Evolutionary conservation across 2,329 filamentous ascomycete species (phyloP).

Genomic region (Pestalotiopsis sp.): DNA sequence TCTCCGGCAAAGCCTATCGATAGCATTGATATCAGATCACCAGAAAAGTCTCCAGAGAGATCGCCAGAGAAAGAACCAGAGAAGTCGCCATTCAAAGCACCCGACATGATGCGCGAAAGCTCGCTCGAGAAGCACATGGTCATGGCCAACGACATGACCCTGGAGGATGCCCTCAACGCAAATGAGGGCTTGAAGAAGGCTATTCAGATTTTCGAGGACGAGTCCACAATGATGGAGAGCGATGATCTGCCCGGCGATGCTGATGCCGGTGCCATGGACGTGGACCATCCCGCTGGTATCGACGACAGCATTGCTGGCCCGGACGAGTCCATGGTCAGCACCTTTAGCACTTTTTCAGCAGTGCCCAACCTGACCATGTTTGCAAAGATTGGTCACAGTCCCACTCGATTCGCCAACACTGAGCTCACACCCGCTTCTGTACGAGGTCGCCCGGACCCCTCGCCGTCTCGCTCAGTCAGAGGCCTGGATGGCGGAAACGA

Average conservation of each 20-base stretch:
- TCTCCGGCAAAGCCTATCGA: constrained; percentile 60
- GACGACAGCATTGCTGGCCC: constrained; percentile 47
- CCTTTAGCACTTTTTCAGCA: constrained; percentile 86
- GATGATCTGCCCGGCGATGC: constrained; percentile 18
- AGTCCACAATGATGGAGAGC: constrained; percentile 33
- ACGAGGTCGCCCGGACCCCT: constrained; percentile 35
- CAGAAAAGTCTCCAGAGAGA: constrained; percentile 58
- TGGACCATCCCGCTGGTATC: constrained; percentile 28
- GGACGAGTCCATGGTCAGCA: constrained; percentile 76
- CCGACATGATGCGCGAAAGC: constrained; percentile 18
- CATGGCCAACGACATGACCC: constrained; percentile 37
- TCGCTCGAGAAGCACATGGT: constrained; percentile 18
- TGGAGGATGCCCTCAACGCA: constrained; percentile 54
- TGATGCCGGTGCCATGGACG: constrained; percentile 29
- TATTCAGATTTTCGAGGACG: constrained; percentile 64
- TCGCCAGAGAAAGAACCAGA: constrained; percentile 17
- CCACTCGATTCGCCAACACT: constrained; percentile 49
- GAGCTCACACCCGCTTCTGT: constrained; percentile 37
- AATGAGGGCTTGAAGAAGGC: constrained; percentile 59
- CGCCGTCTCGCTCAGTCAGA: constrained; percentile 36
- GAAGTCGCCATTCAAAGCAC: constrained; percentile 16
- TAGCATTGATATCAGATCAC: constrained; percentile 25
- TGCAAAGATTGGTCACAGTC: constrained; percentile 69
- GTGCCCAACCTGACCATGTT: constrained; percentile 86
- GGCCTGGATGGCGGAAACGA: constrained; percentile 55